Percentiles rank a stretch among this genome's conserved stretches.
Conservation (phyloP, 2,329 filamentous ascomycete genomes). For the Hypoxylon sp. region DNA sequence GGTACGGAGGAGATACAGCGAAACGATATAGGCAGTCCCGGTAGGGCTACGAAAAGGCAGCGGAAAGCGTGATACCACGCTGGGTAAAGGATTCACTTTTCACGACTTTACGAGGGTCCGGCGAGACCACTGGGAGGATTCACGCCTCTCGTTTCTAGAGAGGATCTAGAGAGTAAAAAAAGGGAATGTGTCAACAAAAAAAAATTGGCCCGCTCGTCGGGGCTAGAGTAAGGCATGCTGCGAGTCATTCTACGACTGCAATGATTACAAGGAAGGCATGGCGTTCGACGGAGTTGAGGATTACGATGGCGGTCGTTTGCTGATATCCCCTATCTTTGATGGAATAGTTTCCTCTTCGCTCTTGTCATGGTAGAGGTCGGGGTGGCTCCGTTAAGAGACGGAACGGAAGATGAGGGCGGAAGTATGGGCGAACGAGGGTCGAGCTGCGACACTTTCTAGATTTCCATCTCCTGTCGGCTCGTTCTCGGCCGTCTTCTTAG, state of each 20-base stretch:
- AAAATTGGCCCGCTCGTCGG: not conserved
- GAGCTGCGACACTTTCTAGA: not conserved
- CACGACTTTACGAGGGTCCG: not conserved
- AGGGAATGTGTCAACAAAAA: not conserved
- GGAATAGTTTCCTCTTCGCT: not conserved
- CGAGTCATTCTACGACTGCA: not conserved
- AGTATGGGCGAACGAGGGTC: slow-evolving; percentile 1
- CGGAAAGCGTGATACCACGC: slow-evolving; percentile 38
- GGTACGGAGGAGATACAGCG: slow-evolving; percentile 60
- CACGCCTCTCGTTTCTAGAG: not conserved
- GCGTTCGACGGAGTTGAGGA: not conserved
- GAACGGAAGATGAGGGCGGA: slow-evolving; percentile 1
- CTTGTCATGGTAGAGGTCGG: not conserved
- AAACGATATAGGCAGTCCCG: slow-evolving; percentile 51
- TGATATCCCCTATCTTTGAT: slow-evolving; percentile 5
- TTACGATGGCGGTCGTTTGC: not conserved
- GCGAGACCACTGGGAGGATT: not conserved
- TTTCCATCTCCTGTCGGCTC: slow-evolving; percentile 6
- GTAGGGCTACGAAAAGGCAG: slow-evolving; percentile 45
- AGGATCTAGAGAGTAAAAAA: no score
- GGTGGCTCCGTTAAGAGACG: not conserved
- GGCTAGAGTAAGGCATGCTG: not conserved
- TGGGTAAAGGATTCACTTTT: not conserved
- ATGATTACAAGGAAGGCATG: slow-evolving; percentile 2
- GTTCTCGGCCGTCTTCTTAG: not conserved